These are phyloP conservation scores for Hypomontagnella monticulosa DNA, from an alignment of 495 filamentous ascomycete genomes.

Conservation along the genomic window DNA sequence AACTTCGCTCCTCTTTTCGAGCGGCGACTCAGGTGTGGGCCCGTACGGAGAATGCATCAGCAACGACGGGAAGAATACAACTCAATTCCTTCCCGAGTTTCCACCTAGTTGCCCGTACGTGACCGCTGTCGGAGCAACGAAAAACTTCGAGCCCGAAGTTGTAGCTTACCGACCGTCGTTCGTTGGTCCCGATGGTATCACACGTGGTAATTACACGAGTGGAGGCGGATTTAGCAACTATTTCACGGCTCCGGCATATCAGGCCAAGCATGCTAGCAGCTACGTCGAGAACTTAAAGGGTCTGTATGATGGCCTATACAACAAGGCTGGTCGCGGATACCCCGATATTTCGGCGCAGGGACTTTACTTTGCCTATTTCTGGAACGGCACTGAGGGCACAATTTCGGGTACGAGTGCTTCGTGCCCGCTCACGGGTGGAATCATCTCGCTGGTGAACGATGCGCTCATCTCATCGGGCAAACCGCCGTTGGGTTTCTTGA, in stretches of 20 bases:
- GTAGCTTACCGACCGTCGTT: constrained; percentile 56
- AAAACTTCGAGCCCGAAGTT: constrained; percentile 66
- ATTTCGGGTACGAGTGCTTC: constrained; percentile 73
- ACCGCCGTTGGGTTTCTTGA: constrained; percentile 74
- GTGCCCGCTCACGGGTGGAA: constrained; percentile 68
- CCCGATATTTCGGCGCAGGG: constrained; percentile 76
- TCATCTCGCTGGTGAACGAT: constrained; percentile 75
- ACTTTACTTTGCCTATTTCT: constrained; percentile 49
- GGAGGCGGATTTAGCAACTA: constrained; percentile 77
- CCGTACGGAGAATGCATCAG: constrained; percentile 64
- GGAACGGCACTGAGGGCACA: constrained; percentile 49
- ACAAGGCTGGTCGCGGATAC: constrained; percentile 72
- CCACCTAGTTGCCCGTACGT: constrained; percentile 78
- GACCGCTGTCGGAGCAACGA: constrained; percentile 77
- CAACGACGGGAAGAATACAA: constrained; percentile 74
- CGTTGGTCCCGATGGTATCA: constrained; percentile 37
- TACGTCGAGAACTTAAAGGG: constrained; percentile 65
- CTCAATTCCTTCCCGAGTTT: constrained; percentile 76
- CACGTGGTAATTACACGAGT: constrained; percentile 53
- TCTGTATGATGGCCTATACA: constrained; percentile 50
- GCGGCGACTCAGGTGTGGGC: constrained; percentile 78
- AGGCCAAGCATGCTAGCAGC: constrained; percentile 61
- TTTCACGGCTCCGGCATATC: constrained; percentile 69
- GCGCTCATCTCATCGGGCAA: constrained; percentile 65
- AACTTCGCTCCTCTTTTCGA: constrained; percentile 77